Conservation (phyloP, 768 basidiomycete species). For the Hygrophorus russula region DNA sequence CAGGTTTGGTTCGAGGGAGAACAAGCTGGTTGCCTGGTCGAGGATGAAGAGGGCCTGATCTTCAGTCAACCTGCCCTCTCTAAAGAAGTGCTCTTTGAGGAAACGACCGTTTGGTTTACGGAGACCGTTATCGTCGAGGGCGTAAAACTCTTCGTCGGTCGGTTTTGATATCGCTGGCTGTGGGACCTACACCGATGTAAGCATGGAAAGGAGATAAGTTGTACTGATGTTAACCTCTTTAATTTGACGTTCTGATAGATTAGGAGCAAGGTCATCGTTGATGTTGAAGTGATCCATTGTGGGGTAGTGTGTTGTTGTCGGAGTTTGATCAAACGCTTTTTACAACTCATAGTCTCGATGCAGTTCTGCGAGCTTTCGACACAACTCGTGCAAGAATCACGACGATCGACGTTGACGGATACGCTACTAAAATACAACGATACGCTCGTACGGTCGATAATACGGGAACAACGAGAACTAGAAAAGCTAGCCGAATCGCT, state of each 20-base stretch:
- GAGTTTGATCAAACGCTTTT: too few relatives aligned
- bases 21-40: slow-evolving; percentile 48
- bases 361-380: slow-evolving; percentile 83
- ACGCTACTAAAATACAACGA: slow-evolving; percentile 90
- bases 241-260: too few relatives aligned
- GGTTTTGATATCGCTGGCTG: slow-evolving; percentile 55
- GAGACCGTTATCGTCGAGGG: slow-evolving; percentile 33
- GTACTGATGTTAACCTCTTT: too few relatives aligned
- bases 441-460: slow-evolving; percentile 70
- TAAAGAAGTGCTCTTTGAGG: slow-evolving; percentile 82
- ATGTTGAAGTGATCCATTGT: too few relatives aligned
- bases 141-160: slow-evolving; percentile 65
- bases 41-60: slow-evolving; percentile 80
- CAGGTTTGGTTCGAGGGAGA: slow-evolving; percentile 74
- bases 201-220: too few relatives aligned
- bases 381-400: slow-evolving; percentile 78
- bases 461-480: slow-evolving; percentile 87
- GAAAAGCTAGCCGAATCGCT: slow-evolving; percentile 42
- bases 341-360: too few relatives aligned
- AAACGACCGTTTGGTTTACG: slow-evolving; percentile 55
- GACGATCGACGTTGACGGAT: slow-evolving; percentile 74
- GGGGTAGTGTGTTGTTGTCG: too few relatives aligned
- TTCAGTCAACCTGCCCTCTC: slow-evolving; percentile 76
- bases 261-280: too few relatives aligned
- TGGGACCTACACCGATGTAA: slow-evolving; percentile 45